Evolutionary conservation across 83 land plant genomes (phyloP), one percentile per base, ranked within the genome.

Genomic region (Picea mariana): DNA sequence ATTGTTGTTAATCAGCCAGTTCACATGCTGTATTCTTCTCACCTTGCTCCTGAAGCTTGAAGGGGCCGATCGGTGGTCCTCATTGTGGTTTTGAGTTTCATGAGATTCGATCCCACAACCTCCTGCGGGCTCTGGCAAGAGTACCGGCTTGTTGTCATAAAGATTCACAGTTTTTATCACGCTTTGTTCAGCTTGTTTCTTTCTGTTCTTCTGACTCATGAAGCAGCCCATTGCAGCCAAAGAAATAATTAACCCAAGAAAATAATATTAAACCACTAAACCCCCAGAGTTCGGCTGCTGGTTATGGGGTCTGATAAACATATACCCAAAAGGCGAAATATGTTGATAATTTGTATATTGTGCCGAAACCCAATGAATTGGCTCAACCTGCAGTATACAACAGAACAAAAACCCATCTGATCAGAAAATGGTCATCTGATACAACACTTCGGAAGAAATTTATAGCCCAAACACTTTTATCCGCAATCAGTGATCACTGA

Each of bases 51-150:
- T 82, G 71, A 93, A 93, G 79, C 95, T 93, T 61, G 95, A 87
- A 21, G 95, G 95, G 40, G 91, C 95, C 34, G 95, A 93, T 65
- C 87, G 90, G 11, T 89, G 82, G n/a, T 88, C 72, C 31, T 88
- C 86, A 9, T 72, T 82, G 0, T 42, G 80, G 42, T 31, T 62
- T 85, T 87, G 79, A 60, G 63, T 18, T 60, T 78, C 79, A 27
- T 78, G 79, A 12, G 79, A 58, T n/a, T 78, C 79, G 17, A 55
- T 20, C 77, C 77, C 77, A 44, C 77, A 38, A 73, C 27, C 77
- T 73, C 77, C 58, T 16, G 64, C 83, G 16, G 93, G 93, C 81
- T 92, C 95, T 44, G 92, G 95, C 69, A 92, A 86, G n/a, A 77
- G 63, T 26, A 87, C 81, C 0, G 91, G 84, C 34, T 80, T 62